These are phyloP conservation scores for Osmanthus fragrans DNA, from an alignment of 257 asterid species.

Conservation along the genomic window DNA sequence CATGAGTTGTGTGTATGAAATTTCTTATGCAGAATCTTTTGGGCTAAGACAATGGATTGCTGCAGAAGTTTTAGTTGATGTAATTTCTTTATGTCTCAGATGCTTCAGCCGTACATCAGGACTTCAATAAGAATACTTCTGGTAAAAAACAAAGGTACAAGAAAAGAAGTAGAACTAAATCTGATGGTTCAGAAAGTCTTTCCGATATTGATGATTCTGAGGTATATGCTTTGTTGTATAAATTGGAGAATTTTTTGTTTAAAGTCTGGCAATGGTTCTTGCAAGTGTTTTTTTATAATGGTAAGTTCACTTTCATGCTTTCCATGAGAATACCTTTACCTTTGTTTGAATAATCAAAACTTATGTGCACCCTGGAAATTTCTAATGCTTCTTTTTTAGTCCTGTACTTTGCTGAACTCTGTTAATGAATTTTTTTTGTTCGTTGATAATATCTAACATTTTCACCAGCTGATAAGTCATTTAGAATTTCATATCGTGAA, in stretches of 20 bases:
- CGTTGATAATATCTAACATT: neutral
- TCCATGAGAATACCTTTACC: neutral
- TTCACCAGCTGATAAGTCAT: neutral
- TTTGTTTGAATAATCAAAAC: neutral
- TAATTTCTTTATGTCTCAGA: slow-evolving; percentile 30
- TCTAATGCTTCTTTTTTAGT: neutral
- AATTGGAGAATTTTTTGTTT: slow-evolving; percentile 9
- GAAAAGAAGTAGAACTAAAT: slow-evolving; percentile 20
- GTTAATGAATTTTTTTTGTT: neutral
- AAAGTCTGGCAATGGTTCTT: slow-evolving; percentile 15
- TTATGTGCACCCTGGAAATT: neutral
- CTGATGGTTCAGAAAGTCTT: slow-evolving; percentile 28
- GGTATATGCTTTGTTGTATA: slow-evolving; percentile 34
- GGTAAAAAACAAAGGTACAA: slow-evolving; percentile 16
- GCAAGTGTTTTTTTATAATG: neutral
- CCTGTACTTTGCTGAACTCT: neutral
- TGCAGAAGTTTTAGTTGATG: slow-evolving; percentile 7
- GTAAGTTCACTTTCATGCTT: neutral
- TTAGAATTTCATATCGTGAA: neutral
- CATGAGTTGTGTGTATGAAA: neutral
- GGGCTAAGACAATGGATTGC: neutral
- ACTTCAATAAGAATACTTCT: slow-evolving; percentile 18
- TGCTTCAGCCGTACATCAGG: slow-evolving; percentile 24
- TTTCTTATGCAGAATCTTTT: neutral
- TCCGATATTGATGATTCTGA: slow-evolving; percentile 61